These are phyloP conservation scores for Stachybotrys echinatus DNA, from an alignment of 2,329 filamentous ascomycete genomes.

Conservation along the genomic window DNA sequence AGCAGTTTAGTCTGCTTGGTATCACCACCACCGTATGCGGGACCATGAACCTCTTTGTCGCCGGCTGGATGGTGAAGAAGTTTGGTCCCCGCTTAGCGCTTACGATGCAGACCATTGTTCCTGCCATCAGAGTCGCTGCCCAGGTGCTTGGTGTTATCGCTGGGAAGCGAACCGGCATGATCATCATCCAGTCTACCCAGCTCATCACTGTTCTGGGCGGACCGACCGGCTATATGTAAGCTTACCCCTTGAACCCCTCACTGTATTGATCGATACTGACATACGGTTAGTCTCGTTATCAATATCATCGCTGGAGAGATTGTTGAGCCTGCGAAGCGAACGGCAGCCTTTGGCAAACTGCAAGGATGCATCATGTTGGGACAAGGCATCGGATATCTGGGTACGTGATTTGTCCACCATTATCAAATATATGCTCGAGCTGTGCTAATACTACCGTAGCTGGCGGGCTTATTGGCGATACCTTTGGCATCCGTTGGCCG, in stretches of 20 bases:
- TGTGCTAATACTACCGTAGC: conserved; percentile 24
- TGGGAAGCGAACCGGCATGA: conserved; percentile 57
- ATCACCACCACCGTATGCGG: conserved; percentile 65
- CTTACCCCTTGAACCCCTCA: fast-evolving
- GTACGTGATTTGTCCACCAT: conserved; percentile 22
- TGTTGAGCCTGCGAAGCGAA: conserved; percentile 53
- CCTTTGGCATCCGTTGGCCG: conserved; percentile 56
- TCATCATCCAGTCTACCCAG: conserved; percentile 63
- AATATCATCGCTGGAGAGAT: conserved; percentile 66
- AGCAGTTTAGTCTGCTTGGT: conserved; percentile 58
- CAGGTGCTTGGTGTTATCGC: conserved; percentile 61
- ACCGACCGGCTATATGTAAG: conserved; percentile 59
- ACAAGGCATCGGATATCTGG: conserved; percentile 56
- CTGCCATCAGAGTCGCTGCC: conserved; percentile 56
- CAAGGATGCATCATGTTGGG: conserved; percentile 65
- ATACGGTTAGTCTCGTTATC: conserved; percentile 43
- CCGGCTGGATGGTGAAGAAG: conserved; percentile 61
- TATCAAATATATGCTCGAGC: neutral
- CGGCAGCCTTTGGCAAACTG: conserved; percentile 59
- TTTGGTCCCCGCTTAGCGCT: conserved; percentile 60
- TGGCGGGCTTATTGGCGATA: conserved; percentile 60
- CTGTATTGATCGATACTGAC: conserved; percentile 1
- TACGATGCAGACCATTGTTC: conserved; percentile 57
- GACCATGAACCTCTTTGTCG: conserved; percentile 61
- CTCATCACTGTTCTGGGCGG: conserved; percentile 64